Evolutionary conservation across 371 early-diverging fungal species (phyloP).

Genomic region (Actinomucor elegans): DNA sequence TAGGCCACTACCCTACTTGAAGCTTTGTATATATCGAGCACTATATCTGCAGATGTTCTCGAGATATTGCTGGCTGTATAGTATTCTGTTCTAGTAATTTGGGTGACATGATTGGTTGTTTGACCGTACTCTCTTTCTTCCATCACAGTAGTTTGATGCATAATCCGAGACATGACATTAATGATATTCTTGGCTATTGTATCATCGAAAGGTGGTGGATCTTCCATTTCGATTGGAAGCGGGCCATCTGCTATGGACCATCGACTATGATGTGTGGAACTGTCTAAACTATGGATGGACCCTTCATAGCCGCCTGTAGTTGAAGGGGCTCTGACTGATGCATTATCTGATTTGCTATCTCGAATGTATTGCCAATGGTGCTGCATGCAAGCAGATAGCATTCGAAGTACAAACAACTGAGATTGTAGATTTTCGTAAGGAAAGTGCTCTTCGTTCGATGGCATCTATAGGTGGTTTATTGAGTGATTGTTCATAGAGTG

Average conservation of each 20-base stretch:
- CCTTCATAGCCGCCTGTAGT: slow-evolving; percentile 20
- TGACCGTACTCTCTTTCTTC: slow-evolving; percentile 45
- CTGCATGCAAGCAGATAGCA: slow-evolving; percentile 74
- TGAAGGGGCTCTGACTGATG: slow-evolving; percentile 21
- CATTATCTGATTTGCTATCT: slow-evolving; percentile 32
- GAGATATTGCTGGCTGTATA: slow-evolving; percentile 32
- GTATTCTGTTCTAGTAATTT: slow-evolving; percentile 49
- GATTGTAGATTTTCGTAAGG: slow-evolving; percentile 68
- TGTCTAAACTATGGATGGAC: slow-evolving; percentile 21
- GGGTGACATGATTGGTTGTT: slow-evolving; percentile 42
- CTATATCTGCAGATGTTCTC: slow-evolving; percentile 46
- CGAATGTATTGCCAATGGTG: slow-evolving; percentile 69
- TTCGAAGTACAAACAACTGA: slow-evolving; percentile 71
- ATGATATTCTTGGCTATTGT: slow-evolving; percentile 65
- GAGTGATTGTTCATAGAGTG: no score
- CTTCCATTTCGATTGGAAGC: slow-evolving; percentile 42
- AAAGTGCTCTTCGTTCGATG: slow-evolving; percentile 53
- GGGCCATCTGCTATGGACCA: slow-evolving; percentile 22
- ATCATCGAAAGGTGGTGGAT: slow-evolving; percentile 82
- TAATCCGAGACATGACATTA: slow-evolving; percentile 61
- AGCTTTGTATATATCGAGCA: slow-evolving; percentile 64
- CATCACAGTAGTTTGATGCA: slow-evolving; percentile 53
- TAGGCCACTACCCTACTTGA: slow-evolving; percentile 78
- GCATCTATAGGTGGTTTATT: slow-evolving; percentile 27
- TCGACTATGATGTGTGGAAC: slow-evolving; percentile 25